phyloP scores from a whole-genome alignment of 495 filamentous ascomycete species.

The Halenospora varia region DNA sequence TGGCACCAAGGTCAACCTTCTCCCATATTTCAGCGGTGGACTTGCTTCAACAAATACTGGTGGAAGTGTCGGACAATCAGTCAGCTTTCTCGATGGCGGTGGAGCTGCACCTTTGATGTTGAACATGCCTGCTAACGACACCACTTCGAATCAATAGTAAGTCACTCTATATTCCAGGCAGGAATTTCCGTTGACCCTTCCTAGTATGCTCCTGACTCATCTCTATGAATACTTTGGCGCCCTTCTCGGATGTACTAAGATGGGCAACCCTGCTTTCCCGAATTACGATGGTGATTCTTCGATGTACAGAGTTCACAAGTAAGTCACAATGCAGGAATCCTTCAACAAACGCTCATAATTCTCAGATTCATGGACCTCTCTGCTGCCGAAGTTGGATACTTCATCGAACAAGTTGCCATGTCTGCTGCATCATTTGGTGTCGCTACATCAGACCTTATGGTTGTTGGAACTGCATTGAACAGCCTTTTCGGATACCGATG shows the following conservation, averaged over 20 bases:
- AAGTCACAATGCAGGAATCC: constrained; percentile 5
- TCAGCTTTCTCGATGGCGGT: constrained; percentile 55
- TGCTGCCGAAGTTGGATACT: constrained; percentile 43
- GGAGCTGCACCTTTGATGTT: constrained; percentile 44
- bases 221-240: constrained; percentile 52
- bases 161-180: neutral
- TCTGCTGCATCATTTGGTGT: constrained; percentile 50
- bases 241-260: constrained; percentile 44
- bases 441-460: constrained; percentile 32
- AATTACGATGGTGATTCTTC: constrained; percentile 37
- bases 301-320: constrained; percentile 49
- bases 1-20: constrained; percentile 44
- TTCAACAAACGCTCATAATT: no score
- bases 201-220: constrained; percentile 48
- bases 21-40: constrained; percentile 48
- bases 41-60: constrained; percentile 43
- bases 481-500: constrained; percentile 42
- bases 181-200: constrained; percentile 2
- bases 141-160: constrained; percentile 47
- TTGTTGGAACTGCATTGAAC: constrained; percentile 36
- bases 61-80: constrained; percentile 29
- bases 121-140: constrained; percentile 43
- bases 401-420: constrained; percentile 49
- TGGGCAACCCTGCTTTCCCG: constrained; percentile 34
- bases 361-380: constrained; percentile 55